Base-by-base conservation (phyloP, 257 asterid genomes). In the Salvia rosmarinus region DNA sequence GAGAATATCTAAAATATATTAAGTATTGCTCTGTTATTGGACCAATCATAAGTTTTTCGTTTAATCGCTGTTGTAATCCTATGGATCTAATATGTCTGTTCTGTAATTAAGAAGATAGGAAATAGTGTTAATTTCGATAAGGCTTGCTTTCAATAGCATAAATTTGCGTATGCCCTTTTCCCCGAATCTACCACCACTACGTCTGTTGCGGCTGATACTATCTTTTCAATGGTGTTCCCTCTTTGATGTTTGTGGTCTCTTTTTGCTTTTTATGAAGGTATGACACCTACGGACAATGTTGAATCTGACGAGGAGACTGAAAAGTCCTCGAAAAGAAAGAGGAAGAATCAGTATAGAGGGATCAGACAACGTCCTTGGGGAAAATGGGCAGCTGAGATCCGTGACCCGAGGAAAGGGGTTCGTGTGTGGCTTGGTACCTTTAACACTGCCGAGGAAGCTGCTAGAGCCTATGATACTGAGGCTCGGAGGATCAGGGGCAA, bases 301-400 rank as follows among this genome's bases (percentile, higher is more conserved):
- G 91, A 85, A 71, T 83, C 89, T 44, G 88, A 79, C 34, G 87
- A 81, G 61, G 90, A 90, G 40, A 54, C 78, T 80, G 96, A 81
- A 2, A 90, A 86, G 76, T 81, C 89, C 70, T 85, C 91, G 4
- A 95, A 88, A 71, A 83, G 96, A 73, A 95, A 92, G 88, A 88
- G 98, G 89, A 95, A 88, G 85, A 95, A 89, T 76, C 98, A 91
- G 67, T 95, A 89, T 62, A 77, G 99, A 77, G 99, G 99, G 32
- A 95, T 95, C 75, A 83, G 99, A 55, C 99, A 95, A 62, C 95
- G 99, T 9, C 99, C 99, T 9, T 95, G 98, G 99, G 99, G 99
- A 19, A 95, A 91, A 81, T 95, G 99, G 99, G 99, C 99, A 0
- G 98, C 99, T 78, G 99, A 95, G 87, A 95, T 95, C 21, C 98